Evolutionary conservation across 169 alveolate genomes (phyloP).

Genomic region (Plasmodium knowlesi): DNA sequence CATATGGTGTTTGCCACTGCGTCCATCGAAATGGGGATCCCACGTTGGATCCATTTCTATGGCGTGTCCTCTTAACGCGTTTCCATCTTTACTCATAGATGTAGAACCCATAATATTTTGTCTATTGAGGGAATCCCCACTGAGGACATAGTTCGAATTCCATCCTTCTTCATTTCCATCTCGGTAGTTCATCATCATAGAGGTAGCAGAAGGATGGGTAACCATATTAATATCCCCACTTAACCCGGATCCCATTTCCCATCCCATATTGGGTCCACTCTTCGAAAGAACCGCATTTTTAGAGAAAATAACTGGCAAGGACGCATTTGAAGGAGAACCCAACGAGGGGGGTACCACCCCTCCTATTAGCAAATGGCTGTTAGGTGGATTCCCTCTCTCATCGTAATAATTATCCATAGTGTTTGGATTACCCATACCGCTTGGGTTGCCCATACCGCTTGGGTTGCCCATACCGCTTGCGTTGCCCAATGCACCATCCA

Average conservation of each 20-base stretch:
- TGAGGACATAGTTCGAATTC: background rate
- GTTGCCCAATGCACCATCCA: background rate
- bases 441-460: too few species aligned
- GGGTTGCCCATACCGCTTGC: background rate
- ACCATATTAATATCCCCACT: background rate
- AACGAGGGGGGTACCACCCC: background rate
- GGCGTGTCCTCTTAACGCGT: background rate
- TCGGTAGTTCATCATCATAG: background rate
- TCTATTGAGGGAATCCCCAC: background rate
- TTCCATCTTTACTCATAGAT: background rate
- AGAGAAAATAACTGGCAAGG: background rate
- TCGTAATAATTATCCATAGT: background rate
- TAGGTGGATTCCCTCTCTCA: background rate
- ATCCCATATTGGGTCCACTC: slow-evolving; percentile 3
- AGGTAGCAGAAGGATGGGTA: background rate
- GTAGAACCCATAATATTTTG: background rate
- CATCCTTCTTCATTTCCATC: background rate
- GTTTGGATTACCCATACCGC: background rate
- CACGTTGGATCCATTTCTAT: background rate
- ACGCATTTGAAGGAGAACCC: background rate
- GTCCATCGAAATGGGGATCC: background rate
- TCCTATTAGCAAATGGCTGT: background rate
- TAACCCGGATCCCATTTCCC: background rate
- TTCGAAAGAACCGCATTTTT: slow-evolving; percentile 15
- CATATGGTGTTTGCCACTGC: background rate